These are phyloP conservation scores for Pezicula neosporulosa DNA, from an alignment of 2,329 filamentous ascomycete genomes.

Conservation along the genomic window DNA sequence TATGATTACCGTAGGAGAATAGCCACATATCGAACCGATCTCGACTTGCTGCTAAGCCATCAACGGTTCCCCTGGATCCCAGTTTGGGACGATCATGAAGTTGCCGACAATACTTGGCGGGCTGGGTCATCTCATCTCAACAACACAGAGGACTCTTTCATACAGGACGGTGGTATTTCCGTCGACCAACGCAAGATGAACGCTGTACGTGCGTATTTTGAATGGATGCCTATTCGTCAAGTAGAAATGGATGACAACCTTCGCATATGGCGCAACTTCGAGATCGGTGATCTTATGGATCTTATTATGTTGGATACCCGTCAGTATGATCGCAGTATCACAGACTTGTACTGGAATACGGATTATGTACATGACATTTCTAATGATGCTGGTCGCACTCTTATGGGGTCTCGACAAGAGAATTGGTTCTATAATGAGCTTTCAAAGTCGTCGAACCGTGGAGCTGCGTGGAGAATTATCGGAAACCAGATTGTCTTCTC, in stretches of 20 bases:
- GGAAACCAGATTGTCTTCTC: constrained; percentile 71
- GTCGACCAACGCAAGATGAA: constrained; percentile 74
- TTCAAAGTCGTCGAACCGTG: constrained; percentile 55
- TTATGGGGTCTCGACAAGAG: constrained; percentile 73
- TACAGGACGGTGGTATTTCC: constrained; percentile 50
- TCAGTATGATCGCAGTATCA: constrained; percentile 66
- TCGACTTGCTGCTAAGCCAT: constrained; percentile 53
- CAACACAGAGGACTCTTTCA: constrained; percentile 65
- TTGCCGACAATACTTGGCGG: constrained; percentile 62
- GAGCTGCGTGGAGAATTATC: constrained; percentile 67
- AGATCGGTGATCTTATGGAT: constrained; percentile 63
- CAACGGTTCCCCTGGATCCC: constrained; percentile 59
- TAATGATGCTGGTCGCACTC: constrained; percentile 61
- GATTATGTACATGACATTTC: constrained; percentile 59
- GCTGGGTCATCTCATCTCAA: constrained; percentile 58
- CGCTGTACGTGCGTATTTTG: constrained; percentile 67
- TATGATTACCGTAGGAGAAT: constrained; percentile 57
- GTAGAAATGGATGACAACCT: constrained; percentile 67
- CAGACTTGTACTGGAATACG: constrained; percentile 55
- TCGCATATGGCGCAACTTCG: constrained; percentile 64
- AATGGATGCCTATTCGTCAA: constrained; percentile 52
- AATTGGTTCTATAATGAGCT: constrained; percentile 68
- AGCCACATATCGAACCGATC: constrained; percentile 58
- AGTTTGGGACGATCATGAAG: constrained; percentile 62
- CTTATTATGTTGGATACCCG: constrained; percentile 67